These are phyloP conservation scores for Exophiala bonariae DNA, from an alignment of 2,329 filamentous ascomycete genomes.

Conservation along the genomic window DNA sequence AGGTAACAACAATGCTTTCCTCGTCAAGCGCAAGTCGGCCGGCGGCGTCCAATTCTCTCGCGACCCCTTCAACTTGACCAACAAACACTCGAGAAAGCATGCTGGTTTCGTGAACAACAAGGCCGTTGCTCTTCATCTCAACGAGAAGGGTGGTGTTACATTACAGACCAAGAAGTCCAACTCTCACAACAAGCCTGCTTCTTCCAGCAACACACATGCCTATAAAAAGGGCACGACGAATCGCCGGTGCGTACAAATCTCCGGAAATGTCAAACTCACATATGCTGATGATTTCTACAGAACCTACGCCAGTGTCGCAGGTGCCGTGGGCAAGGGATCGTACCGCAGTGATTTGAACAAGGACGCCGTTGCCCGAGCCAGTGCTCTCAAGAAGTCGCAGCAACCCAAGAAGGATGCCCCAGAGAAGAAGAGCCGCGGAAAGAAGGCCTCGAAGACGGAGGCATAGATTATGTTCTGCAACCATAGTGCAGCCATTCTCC, in stretches of 20 bases:
- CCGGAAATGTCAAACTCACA: not conserved
- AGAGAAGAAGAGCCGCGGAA: conserved; percentile 74
- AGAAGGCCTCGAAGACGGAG: conserved; percentile 71
- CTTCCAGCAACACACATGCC: conserved; percentile 63
- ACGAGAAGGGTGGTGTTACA: conserved; percentile 75
- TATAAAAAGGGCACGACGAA: conserved; percentile 71
- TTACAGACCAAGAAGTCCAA: conserved; percentile 80
- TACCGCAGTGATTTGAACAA: conserved; percentile 81
- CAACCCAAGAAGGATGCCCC: conserved; percentile 72
- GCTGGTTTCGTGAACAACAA: conserved; percentile 92
- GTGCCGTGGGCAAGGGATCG: conserved; percentile 74
- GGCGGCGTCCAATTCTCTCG: conserved; percentile 89
- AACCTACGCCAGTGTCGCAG: conserved; percentile 87
- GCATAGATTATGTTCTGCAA: conserved; percentile 21
- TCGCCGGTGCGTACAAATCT: conserved; percentile 66
- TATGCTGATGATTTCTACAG: conserved; percentile 46
- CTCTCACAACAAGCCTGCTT: conserved; percentile 70
- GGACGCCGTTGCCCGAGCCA: conserved; percentile 80
- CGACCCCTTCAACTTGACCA: conserved; percentile 89
- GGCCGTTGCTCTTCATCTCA: conserved; percentile 75
- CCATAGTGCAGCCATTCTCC: too few relatives aligned
- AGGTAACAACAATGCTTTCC: conserved; percentile 87
- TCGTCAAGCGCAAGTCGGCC: conserved; percentile 81
- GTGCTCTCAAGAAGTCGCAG: conserved; percentile 79
- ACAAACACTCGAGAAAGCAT: conserved; percentile 90